Base-by-base conservation (phyloP, 352 stramenopile species). In the Phytophthora cactorum region DNA sequence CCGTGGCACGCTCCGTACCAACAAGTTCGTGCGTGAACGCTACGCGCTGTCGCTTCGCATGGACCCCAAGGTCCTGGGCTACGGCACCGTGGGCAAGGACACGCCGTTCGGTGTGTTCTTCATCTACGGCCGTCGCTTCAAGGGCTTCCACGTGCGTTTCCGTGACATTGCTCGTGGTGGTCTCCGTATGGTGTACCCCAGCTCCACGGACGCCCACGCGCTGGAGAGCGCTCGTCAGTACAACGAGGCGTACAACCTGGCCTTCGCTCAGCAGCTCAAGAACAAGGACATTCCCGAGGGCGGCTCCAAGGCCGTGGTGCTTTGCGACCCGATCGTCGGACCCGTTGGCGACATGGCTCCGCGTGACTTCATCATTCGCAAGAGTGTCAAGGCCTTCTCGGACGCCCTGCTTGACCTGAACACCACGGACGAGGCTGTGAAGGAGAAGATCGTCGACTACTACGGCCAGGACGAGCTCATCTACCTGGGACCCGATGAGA, bases 381-480 rank as follows among this genome's bases (percentile, higher is more conserved):
- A 99, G 88, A 96, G 87, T 52, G 96, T 99, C 53, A 99, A 99
- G 82, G 97, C 96, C 14, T 99, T 99, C 76, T 97, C 92, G 36
- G 88, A 94, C 50, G 84, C 84, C 7, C 66, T 96, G 12, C 64
- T 96, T 36, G 86, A 94, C 67, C 49, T 94, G 47, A 93, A 93
- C 79, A 91, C 86, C 5, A 88, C 74, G 39, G 79, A 92, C 56
- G 77, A 88, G 25, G 78, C 79, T 11, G 82, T 91, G 17, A 93
- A 92, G 74, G 52, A 64, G 29, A 92, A 89, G 68, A 84, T 88
- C 43, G 77, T 89, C 43, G 84, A 90, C 71, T 92, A 91, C 69
- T 92, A 95, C 68, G 84, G 82, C 64, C 75, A 93, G 63, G 82
- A 93, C 65, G 88, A 96, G 69, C 79, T 95, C 29, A 89, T 96